These are phyloP conservation scores for Jackrogersella multiformis DNA, from an alignment of 495 filamentous ascomycete species.

Conservation along the genomic window DNA sequence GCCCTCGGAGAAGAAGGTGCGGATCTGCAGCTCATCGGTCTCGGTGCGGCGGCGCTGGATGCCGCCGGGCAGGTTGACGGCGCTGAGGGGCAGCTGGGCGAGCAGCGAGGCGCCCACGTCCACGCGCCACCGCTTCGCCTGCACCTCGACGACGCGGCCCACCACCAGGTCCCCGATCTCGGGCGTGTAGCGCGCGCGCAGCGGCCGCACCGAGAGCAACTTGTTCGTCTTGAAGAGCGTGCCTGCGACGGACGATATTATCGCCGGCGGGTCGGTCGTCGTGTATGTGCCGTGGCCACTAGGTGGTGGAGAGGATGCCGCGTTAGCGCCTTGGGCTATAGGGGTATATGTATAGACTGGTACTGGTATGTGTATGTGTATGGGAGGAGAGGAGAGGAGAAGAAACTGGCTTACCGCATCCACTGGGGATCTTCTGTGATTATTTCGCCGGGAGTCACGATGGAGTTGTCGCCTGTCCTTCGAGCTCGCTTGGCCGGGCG, in stretches of 20 bases:
- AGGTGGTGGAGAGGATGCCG: not conserved
- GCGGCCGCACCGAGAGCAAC: conserved; percentile 84
- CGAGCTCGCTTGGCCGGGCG: conserved; percentile 36
- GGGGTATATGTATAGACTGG: no score
- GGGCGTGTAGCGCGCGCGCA: conserved; percentile 92
- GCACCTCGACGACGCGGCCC: conserved; percentile 91
- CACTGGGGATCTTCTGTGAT: conserved; percentile 93
- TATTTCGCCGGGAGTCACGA: conserved; percentile 89
- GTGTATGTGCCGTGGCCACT: conserved; percentile 87
- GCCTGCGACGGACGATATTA: conserved; percentile 87
- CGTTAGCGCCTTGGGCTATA: conserved; percentile 15
- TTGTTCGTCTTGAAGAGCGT: conserved; percentile 93
- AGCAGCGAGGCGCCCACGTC: conserved; percentile 87
- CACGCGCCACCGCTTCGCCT: conserved; percentile 89
- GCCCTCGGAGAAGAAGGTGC: conserved; percentile 90
- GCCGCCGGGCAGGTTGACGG: conserved; percentile 94
- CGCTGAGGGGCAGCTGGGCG: conserved; percentile 80
- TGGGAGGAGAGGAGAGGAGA: conserved; percentile 3
- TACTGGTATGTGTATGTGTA: not conserved
- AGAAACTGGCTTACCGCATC: conserved; percentile 76
- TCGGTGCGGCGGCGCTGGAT: conserved; percentile 90
- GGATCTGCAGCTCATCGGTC: conserved; percentile 94
- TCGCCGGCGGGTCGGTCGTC: conserved; percentile 66
- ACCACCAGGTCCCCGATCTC: conserved; percentile 96
- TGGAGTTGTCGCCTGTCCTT: conserved; percentile 49